Conservation (phyloP, 2,329 filamentous ascomycete species). For the Lachnellula occidentalis region DNA sequence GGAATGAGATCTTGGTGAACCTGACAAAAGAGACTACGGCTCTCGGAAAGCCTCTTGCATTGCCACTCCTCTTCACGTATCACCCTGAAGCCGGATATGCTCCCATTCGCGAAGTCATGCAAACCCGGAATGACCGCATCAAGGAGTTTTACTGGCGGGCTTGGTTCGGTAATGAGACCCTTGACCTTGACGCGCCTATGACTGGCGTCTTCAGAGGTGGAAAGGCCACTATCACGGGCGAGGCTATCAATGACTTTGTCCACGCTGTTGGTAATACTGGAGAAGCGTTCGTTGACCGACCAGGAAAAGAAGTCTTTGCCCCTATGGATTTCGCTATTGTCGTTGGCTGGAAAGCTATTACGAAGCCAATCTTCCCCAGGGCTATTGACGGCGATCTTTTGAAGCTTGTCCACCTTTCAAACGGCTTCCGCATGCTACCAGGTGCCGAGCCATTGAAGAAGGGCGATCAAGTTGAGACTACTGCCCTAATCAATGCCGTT, state of each 20-base stretch:
- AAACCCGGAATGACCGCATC: slow-evolving; percentile 91
- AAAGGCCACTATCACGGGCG: slow-evolving; percentile 75
- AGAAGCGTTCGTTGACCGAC: slow-evolving; percentile 93
- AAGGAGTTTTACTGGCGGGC: slow-evolving; percentile 99
- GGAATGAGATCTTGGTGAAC: slow-evolving; percentile 79
- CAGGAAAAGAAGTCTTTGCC: slow-evolving; percentile 87
- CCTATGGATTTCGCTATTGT: slow-evolving; percentile 99
- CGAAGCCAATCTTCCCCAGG: slow-evolving; percentile 96
- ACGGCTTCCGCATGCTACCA: slow-evolving; percentile 96
- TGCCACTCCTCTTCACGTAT: slow-evolving; percentile 87
- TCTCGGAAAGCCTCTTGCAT: slow-evolving; percentile 71
- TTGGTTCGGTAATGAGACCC: slow-evolving; percentile 86
- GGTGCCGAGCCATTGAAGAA: slow-evolving; percentile 93
- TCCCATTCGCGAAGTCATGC: slow-evolving; percentile 96
- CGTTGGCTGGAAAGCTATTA: slow-evolving; percentile 98
- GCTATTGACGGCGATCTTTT: slow-evolving; percentile 93
- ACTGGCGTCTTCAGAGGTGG: slow-evolving; percentile 89
- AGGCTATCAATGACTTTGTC: slow-evolving; percentile 98
- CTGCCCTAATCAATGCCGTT: slow-evolving; percentile 92
- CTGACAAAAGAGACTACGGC: slow-evolving; percentile 92
- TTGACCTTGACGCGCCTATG: slow-evolving; percentile 79
- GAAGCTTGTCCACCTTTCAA: slow-evolving; percentile 94
- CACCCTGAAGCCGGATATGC: slow-evolving; percentile 94
- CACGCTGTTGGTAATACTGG: slow-evolving; percentile 97
- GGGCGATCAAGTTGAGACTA: slow-evolving; percentile 87